A percentile compares a stretch with the other conserved stretches of the same genome.
Evolutionary conservation across 2,329 filamentous ascomycete species (phyloP).

Genomic region (Nakataea oryzae): DNA sequence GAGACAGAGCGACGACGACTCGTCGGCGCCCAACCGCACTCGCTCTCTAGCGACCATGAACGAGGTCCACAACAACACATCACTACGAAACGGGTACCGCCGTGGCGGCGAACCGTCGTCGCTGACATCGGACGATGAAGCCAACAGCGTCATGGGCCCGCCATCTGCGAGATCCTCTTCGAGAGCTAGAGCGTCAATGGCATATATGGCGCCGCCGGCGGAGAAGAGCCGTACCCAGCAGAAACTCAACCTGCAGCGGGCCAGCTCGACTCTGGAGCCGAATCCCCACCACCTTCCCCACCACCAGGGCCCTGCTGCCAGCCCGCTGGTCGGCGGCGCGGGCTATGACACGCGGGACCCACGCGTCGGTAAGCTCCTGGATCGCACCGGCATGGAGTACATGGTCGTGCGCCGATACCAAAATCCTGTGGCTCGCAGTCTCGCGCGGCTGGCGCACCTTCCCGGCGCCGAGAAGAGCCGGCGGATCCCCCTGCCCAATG

Average conservation of each 20-base stretch:
- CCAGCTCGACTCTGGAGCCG: conserved; percentile 61
- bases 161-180: neutral
- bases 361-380: conserved; percentile 52
- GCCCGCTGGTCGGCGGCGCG: conserved; percentile 38
- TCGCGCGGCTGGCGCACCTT: conserved; percentile 41
- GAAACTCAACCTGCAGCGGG: conserved; percentile 64
- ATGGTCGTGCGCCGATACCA: conserved; percentile 63
- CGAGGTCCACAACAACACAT: neutral
- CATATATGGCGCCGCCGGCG: conserved; percentile 26
- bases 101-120: conserved; percentile 1
- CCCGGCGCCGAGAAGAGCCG: conserved; percentile 39
- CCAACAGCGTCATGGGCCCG: conserved; percentile 11
- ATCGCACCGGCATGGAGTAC: conserved; percentile 63
- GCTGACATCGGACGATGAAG: conserved; percentile 22
- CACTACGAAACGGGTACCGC: neutral
- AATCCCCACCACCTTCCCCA: conserved; percentile 21
- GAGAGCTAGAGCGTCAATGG: conserved; percentile 18
- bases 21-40: conserved; percentile 21
- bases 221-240: conserved; percentile 62
- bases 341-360: conserved; percentile 53
- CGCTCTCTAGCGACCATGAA: conserved; percentile 28
- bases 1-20: conserved; percentile 5
- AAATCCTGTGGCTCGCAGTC: conserved; percentile 56
- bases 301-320: conserved; percentile 17
- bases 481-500: conserved; percentile 32